Percentiles rank a stretch among this genome's conserved stretches.
Conservation (phyloP, 202 grass and related monocot species). For the Brachypodium distachyon region DNA sequence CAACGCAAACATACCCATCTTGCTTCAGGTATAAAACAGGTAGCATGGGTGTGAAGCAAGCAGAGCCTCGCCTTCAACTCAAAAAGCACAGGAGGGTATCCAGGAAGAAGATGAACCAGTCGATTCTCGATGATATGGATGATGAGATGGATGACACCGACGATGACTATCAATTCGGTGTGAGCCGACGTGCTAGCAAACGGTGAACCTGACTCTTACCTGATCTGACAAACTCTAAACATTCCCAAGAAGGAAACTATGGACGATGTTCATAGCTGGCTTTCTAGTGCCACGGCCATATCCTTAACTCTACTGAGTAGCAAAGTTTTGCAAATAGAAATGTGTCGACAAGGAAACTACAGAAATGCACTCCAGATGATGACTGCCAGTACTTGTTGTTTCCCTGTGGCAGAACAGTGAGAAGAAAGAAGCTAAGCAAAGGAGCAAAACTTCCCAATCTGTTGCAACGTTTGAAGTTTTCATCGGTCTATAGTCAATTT, state of each 20-base stretch:
- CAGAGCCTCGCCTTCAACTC: slow-evolving; percentile 62
- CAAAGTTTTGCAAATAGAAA: slow-evolving; percentile 13
- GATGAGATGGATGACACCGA: slow-evolving; percentile 43
- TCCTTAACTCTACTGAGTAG: background rate
- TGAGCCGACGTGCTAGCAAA: slow-evolving; percentile 35
- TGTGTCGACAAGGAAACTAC: background rate
- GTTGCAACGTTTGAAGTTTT: background rate
- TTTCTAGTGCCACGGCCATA: background rate
- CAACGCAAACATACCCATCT: background rate
- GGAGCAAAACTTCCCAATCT: background rate
- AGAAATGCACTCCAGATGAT: background rate
- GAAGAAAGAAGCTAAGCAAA: background rate
- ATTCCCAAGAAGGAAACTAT: background rate
- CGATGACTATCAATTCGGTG: slow-evolving; percentile 36
- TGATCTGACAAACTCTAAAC: slow-evolving; percentile 18
- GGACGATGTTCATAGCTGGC: slow-evolving; percentile 28
- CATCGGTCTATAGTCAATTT: background rate
- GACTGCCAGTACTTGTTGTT: background rate
- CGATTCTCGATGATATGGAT: slow-evolving; percentile 56
- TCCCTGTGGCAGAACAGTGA: background rate
- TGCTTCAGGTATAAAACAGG: slow-evolving; percentile 79
- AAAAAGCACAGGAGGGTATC: slow-evolving; percentile 85
- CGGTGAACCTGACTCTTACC: background rate
- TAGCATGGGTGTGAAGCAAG: slow-evolving; percentile 73
- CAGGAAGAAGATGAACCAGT: slow-evolving; percentile 74